Conservation (phyloP, 768 basidiomycete species). For the Auricularia cornea region DNA sequence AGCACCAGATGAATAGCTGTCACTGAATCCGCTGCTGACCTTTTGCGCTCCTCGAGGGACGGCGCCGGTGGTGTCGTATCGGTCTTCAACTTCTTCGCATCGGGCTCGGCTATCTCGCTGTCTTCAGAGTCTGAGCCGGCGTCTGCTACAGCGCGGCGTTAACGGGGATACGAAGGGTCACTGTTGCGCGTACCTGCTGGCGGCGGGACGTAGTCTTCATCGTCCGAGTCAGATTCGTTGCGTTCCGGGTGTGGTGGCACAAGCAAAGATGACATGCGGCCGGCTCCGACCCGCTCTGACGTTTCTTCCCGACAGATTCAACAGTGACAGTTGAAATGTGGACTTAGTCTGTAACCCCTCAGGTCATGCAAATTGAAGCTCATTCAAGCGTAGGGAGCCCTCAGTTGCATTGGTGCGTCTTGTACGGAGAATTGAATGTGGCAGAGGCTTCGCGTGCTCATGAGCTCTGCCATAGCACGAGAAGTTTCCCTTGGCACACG, state of each 20-base stretch:
- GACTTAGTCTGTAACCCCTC: too few relatives aligned
- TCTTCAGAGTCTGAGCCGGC: neutral
- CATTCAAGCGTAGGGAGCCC: too few relatives aligned
- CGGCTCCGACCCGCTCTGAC: neutral
- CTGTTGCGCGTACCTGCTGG: neutral
- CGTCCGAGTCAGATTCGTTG: neutral
- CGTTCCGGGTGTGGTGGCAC: neutral
- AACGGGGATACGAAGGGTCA: neutral
- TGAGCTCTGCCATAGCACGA: too few relatives aligned
- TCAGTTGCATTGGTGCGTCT: too few relatives aligned
- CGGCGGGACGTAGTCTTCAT: neutral
- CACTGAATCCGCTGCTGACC: neutral
- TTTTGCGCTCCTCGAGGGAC: neutral
- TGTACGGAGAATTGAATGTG: too few relatives aligned
- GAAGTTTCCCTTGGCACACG: too few relatives aligned
- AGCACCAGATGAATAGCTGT: neutral
- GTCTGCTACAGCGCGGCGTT: neutral
- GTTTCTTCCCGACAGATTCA: too few relatives aligned
- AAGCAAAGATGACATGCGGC: neutral
- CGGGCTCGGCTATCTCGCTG: neutral
- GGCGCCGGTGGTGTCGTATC: neutral
- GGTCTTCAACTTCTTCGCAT: neutral
- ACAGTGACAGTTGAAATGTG: too few relatives aligned
- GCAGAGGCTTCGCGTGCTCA: too few relatives aligned
- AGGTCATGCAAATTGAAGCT: too few relatives aligned